Conservation (phyloP, 164 flowering plant species). For the Platanus orientalis region DNA sequence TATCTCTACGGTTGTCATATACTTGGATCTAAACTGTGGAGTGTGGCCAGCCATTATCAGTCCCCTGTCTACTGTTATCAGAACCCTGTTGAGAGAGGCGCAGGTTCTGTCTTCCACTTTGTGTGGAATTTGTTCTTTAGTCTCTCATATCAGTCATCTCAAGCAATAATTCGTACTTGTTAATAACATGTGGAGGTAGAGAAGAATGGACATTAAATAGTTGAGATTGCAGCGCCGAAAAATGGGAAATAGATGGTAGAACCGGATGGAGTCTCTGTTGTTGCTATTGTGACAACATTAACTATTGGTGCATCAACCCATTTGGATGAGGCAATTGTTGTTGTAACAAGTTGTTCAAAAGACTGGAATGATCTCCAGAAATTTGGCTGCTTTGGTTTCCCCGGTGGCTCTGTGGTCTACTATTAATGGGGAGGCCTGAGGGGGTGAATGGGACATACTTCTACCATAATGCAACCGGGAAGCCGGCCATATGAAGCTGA, state of each 20-base stretch:
- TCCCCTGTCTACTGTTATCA: constrained; percentile 56
- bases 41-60: constrained; percentile 54
- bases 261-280: constrained; percentile 52
- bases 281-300: constrained; percentile 47
- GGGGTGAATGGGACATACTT: constrained; percentile 38
- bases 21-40: constrained; percentile 71
- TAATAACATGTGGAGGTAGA: constrained; percentile 28
- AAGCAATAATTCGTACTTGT: constrained; percentile 34
- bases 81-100: constrained; percentile 57
- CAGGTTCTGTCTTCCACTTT: constrained; percentile 43
- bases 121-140: constrained; percentile 53
- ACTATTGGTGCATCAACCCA: constrained; percentile 54
- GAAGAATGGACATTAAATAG: constrained; percentile 40
- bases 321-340: constrained; percentile 57
- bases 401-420: constrained; percentile 55
- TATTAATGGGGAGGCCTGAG: constrained; percentile 42
- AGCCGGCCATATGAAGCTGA: constrained; percentile 46
- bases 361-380: constrained; percentile 48
- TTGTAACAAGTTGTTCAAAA: constrained; percentile 41
- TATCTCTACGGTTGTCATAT: constrained; percentile 86
- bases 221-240: constrained; percentile 60
- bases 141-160: constrained; percentile 55
- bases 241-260: constrained; percentile 57
- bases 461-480: constrained; percentile 53
- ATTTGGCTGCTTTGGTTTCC: constrained; percentile 42